Conservation (phyloP, 306 rosid genomes). For the Sechiopsis laciniata region DNA sequence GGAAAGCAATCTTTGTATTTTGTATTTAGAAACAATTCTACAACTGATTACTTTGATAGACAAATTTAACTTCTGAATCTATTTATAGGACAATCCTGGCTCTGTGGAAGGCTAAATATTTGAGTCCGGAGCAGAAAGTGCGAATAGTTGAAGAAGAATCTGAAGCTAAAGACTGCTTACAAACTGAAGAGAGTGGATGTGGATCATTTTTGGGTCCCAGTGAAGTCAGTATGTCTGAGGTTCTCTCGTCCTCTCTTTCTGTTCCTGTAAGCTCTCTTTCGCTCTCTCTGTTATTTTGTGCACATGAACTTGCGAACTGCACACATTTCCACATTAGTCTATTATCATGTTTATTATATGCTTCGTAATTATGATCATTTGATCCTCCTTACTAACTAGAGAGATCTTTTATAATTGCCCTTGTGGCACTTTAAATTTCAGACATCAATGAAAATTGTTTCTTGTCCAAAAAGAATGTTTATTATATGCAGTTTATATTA, state of each 20-base stretch:
- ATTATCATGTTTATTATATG: background rate
- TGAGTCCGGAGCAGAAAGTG: conserved; percentile 91
- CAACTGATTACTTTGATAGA: background rate
- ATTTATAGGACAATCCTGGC: conserved; percentile 83
- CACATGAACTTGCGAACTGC: background rate
- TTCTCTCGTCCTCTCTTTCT: conserved; percentile 46
- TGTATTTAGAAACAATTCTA: background rate
- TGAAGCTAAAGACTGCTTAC: conserved; percentile 48
- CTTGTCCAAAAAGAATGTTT: too few relatives aligned
- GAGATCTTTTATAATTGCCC: too few relatives aligned
- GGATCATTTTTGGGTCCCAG: conserved; percentile 62
- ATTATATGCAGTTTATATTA: background rate
- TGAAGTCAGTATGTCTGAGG: conserved; percentile 76
- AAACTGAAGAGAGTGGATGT: conserved; percentile 59
- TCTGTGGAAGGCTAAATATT: conserved; percentile 85
- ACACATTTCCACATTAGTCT: background rate
- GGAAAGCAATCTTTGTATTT: background rate
- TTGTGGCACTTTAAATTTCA: too few relatives aligned
- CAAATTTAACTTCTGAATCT: conserved; percentile 17
- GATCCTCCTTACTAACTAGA: too few relatives aligned
- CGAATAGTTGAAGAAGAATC: conserved; percentile 75
- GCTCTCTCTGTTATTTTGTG: conserved; percentile 24
- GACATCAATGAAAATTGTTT: too few relatives aligned
- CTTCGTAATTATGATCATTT: too few relatives aligned
- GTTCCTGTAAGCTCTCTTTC: conserved; percentile 54